These are phyloP conservation scores for Botryotinia convoluta DNA, from an alignment of 2,329 filamentous ascomycete species.

Conservation along the genomic window DNA sequence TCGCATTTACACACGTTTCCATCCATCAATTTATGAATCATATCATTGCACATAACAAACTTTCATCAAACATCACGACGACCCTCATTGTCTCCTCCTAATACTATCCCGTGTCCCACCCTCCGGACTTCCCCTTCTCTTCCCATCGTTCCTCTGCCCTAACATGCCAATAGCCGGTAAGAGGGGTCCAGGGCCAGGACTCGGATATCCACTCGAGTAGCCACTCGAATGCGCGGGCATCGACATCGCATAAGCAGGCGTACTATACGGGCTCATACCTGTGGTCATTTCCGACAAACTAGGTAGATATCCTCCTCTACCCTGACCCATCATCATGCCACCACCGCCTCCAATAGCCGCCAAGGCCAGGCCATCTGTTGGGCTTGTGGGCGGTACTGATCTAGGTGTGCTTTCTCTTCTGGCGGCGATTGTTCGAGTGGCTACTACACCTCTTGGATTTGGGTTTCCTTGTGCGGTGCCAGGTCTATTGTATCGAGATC, in stretches of 20 bases:
- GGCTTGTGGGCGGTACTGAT: slow-evolving; percentile 41
- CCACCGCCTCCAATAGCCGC: slow-evolving; percentile 35
- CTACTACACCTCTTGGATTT: slow-evolving; percentile 23
- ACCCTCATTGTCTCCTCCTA: slow-evolving; percentile 43
- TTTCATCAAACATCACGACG: background rate
- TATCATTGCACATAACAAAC: slow-evolving; percentile 2
- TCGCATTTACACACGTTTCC: slow-evolving; percentile 8
- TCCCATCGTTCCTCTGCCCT: slow-evolving; percentile 40
- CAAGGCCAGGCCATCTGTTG: slow-evolving; percentile 39
- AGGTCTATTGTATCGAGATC: slow-evolving; percentile 31
- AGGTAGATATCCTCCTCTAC: slow-evolving; percentile 47
- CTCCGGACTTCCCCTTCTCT: slow-evolving; percentile 54
- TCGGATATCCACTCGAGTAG: slow-evolving; percentile 35
- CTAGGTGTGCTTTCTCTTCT: slow-evolving; percentile 38
- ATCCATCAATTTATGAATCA: background rate
- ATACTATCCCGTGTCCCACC: slow-evolving; percentile 46
- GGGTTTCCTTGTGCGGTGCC: slow-evolving; percentile 27
- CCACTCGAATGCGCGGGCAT: slow-evolving; percentile 26
- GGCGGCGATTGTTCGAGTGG: slow-evolving; percentile 34
- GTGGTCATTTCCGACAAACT: slow-evolving; percentile 63
- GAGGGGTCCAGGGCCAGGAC: slow-evolving; percentile 45
- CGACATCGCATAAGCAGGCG: slow-evolving; percentile 51
- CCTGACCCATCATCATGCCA: slow-evolving; percentile 31
- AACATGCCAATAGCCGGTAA: slow-evolving; percentile 37
- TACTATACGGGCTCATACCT: slow-evolving; percentile 59